Evolutionary conservation across 129 eudicot species (phyloP), one percentile per base, ranked within the genome.

Genomic region (Erigeron canadensis): DNA sequence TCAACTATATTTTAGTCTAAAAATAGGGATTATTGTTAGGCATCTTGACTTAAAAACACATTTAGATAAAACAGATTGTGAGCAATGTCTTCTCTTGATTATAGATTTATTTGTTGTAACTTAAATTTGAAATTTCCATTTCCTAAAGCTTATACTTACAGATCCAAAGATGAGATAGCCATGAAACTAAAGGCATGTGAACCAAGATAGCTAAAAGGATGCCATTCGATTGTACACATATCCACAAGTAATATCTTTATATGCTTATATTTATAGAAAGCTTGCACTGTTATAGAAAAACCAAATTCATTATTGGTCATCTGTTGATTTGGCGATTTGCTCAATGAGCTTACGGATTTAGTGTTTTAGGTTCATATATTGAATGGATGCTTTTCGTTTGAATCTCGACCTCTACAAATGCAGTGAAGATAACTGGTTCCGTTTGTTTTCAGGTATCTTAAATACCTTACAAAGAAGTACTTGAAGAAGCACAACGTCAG

Each of bases 401-500:
- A 37, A 10, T 69, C 7, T 54, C 5, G 37, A 8, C 10, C 10
- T 40, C 22, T 19, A 18, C 53, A 40, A 70, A 55, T 19, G 28
- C n/a, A 22, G 22, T 7, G 45, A 16, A 13, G 19, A 55, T 70
- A 19, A 8, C 19, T 21, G 18, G 13, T 70, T 57, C 7, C 41
- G 8, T 56, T 4, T 13, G 15, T 43, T 76, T 53, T 17, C 63
- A 66, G 79, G 65, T 79, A 67, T 73, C 69, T 79, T 37, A 73
- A 73, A 59, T 80, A 74, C 43, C 42, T 80, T 46, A 80, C 76
- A 5, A 80, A 79, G 75, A 79, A 73, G 42, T 73, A 73, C 53
- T 59, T 73, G 75, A 79, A 79, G 79, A 79, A 79, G 45, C 78
- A 74, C 76, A 79, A 79, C 39, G 79, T 73, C 10, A 42, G 79